Evolutionary conservation across 768 basidiomycete genomes (phyloP), one percentile per base, ranked within the genome.

Genomic region (Rhodotorula diobovata): DNA sequence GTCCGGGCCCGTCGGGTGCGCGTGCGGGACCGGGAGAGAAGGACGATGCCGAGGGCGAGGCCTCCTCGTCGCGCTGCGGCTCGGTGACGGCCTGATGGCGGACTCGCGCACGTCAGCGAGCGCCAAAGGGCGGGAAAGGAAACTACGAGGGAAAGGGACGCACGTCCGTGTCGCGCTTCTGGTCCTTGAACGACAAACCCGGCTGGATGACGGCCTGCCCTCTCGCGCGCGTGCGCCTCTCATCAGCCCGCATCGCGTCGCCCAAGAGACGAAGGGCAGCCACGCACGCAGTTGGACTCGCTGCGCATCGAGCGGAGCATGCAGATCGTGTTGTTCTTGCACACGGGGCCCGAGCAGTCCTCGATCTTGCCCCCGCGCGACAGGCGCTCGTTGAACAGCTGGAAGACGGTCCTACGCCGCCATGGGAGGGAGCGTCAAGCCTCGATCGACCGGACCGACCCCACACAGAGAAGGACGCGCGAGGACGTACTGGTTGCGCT

Each of bases 341-440:
- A 85, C 15, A 63, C 35, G 15, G 76, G 81, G 41, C 78, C 77
- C 61, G 84, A 84, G 11, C 79, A 60, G 34, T 67, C 65, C 23
- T 83, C 80, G 28, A 78, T 73, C 21, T 79, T 79, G 35, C 83
- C 84, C 1, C 75, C 75, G n/a, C 84, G 78, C 16, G 81, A 82
- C 50, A 82, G 79, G 73, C 83, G 83, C 34, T 79, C 80, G 73
- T 83, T 84, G 79, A 83, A 87, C 45, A 83, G 76, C 53, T 83
- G 63, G 57, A 70, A 71, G 46, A 61, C 61, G 23, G 65, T 58
- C 32, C 72, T 73, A 62, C 12, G 5, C 41, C 9, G 39, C 39
- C n/a, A n/a, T n/a, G n/a, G n/a, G n/a, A n/a, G n/a, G n/a, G n/a
- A n/a, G n/a, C n/a, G n/a, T n/a, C 37, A 16, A 39, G 39, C 21